Percentiles rank a stretch among this genome's conserved stretches.
Conservation (phyloP, 2,329 filamentous ascomycete species). For the Phoma herbarum region DNA sequence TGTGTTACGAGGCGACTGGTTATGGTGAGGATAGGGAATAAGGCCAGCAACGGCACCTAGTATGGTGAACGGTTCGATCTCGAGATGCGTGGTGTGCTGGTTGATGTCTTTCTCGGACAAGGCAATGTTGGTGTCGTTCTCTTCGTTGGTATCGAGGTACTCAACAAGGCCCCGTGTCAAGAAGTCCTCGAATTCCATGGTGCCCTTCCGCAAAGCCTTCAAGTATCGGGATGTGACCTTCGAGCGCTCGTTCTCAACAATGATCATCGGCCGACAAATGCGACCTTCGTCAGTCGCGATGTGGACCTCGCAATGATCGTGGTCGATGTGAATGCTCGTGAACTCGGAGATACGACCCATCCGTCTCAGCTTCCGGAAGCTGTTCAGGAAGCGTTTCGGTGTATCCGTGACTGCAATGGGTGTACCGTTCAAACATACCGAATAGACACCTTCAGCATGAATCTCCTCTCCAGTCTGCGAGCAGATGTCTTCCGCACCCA, state of each 20-base stretch:
- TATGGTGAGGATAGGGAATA: constrained; percentile 98
- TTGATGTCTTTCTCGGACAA: constrained; percentile 87
- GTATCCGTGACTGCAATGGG: constrained; percentile 86
- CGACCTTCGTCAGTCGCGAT: constrained; percentile 97
- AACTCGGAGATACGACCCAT: constrained; percentile 95
- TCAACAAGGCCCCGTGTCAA: constrained; percentile 89
- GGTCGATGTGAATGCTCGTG: constrained; percentile 95
- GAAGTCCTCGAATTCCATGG: constrained; percentile 93
- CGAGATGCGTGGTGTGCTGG: constrained; percentile 86
- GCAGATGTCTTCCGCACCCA: constrained; percentile 85
- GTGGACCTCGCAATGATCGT: constrained; percentile 89
- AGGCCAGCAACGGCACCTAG: constrained; percentile 94
- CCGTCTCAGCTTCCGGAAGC: constrained; percentile 85
- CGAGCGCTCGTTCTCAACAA: constrained; percentile 87
- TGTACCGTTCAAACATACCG: constrained; percentile 95
- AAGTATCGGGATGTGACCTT: constrained; percentile 82
- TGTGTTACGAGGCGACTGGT: constrained; percentile 97
- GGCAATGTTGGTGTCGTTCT: constrained; percentile 94
- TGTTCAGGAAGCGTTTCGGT: constrained; percentile 84
- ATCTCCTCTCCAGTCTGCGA: constrained; percentile 86
- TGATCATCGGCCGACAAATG: constrained; percentile 94
- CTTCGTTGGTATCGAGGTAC: constrained; percentile 97
- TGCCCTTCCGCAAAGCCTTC: constrained; percentile 80
- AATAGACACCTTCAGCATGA: constrained; percentile 82
- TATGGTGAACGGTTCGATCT: constrained; percentile 98